Conservation (phyloP, 2,329 filamentous ascomycete genomes). For the Thelonectria rubi region DNA sequence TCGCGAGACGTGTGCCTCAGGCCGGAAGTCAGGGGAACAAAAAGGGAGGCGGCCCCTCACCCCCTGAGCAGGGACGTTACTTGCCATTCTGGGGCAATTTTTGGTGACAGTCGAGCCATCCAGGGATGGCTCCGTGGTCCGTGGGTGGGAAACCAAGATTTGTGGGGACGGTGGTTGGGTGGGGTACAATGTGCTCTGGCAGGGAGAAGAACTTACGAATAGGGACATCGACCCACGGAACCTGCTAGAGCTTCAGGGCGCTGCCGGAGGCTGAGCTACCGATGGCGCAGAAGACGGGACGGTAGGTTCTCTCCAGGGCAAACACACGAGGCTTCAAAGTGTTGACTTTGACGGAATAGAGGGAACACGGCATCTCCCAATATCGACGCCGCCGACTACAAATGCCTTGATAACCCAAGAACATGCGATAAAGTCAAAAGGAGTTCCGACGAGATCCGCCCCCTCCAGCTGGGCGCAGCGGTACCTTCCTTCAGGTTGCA, state of each 20-base stretch:
- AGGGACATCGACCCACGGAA: constrained; percentile 24
- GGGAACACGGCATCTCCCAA: too few relatives aligned
- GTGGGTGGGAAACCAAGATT: neutral
- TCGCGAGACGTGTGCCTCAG: constrained; percentile 41
- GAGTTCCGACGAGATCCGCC: neutral
- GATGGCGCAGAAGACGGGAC: constrained; percentile 1
- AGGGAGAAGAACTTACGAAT: constrained; percentile 16
- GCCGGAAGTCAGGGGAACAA: constrained; percentile 34
- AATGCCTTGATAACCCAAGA: neutral
- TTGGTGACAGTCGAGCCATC: neutral
- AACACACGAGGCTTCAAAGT: too few relatives aligned
- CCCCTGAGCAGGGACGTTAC: constrained; percentile 16
- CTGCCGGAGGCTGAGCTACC: constrained; percentile 14
- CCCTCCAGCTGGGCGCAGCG: neutral
- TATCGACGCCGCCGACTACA: too few relatives aligned
- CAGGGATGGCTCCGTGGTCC: neutral
- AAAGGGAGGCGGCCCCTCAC: constrained; percentile 16
- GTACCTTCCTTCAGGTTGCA: neutral
- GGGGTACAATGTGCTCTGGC: constrained; percentile 12
- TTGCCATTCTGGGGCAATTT: constrained; percentile 9
- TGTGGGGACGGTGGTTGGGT: constrained; percentile 13
- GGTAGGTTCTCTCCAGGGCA: neutral
- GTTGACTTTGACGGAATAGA: too few relatives aligned
- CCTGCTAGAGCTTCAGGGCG: constrained; percentile 21
- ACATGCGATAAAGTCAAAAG: neutral